Percentiles rank a stretch among this genome's conserved stretches.
These are phyloP conservation scores for Rubroboletus satanas DNA, from an alignment of 768 basidiomycete genomes.

Conservation along the genomic window DNA sequence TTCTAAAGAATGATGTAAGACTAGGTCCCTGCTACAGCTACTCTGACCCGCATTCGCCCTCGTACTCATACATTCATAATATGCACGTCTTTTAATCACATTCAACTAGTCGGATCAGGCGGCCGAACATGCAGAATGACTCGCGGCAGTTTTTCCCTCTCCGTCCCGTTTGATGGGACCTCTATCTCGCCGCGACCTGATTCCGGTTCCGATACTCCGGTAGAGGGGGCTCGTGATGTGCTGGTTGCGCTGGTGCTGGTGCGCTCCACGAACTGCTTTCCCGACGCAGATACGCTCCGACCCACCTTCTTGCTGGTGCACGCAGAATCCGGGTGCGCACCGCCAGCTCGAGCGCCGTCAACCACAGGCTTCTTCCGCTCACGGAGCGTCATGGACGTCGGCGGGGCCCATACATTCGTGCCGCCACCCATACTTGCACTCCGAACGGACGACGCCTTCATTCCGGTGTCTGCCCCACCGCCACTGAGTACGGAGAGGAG, in stretches of 20 bases:
- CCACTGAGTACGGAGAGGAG: conserved; percentile 8
- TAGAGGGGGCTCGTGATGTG: background rate
- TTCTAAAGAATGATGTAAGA: too few relatives aligned
- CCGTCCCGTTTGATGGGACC: conserved; percentile 5
- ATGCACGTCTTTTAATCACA: background rate
- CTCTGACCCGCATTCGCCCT: too few relatives aligned
- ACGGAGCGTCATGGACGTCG: conserved; percentile 47
- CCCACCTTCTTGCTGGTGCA: background rate
- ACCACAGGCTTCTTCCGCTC: conserved; percentile 37
- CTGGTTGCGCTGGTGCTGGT: background rate
- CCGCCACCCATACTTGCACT: background rate
- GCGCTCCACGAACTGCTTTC: conserved; percentile 1
- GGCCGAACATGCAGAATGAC: conserved; percentile 55
- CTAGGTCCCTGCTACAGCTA: too few relatives aligned
- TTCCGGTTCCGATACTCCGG: background rate
- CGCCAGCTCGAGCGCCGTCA: background rate
- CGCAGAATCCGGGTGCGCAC: background rate
- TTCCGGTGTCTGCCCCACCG: background rate
- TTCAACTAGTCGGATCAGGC: conserved; percentile 18
- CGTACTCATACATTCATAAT: too few relatives aligned
- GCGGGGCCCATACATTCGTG: conserved; percentile 19
- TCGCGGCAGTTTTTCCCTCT: conserved; percentile 49
- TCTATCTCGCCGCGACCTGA: background rate
- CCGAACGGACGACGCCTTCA: conserved; percentile 3
- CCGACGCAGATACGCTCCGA: conserved; percentile 5